Conservation (phyloP, 148 eudicot species). For the Camellia lanceoleosa region DNA sequence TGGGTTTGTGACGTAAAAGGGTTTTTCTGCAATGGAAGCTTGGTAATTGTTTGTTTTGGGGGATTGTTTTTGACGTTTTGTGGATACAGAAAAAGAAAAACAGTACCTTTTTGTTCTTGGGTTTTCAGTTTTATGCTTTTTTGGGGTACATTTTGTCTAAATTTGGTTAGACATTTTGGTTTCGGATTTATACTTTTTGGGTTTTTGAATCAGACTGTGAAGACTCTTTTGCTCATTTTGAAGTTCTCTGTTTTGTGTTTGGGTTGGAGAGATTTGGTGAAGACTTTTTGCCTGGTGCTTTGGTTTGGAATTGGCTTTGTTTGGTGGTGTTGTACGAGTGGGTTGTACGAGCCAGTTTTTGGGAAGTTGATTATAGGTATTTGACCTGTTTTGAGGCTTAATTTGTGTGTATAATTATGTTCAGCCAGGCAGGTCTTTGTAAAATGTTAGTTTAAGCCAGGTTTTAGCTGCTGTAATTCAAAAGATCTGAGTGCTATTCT, state of each 20-base stretch:
- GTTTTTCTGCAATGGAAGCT: constrained; percentile 9
- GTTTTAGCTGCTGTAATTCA: background rate
- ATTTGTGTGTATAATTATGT: background rate
- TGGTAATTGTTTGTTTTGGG: background rate
- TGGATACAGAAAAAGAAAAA: constrained; percentile 6
- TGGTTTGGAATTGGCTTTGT: constrained; percentile 11
- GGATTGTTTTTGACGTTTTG: constrained; percentile 19
- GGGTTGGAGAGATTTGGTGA: background rate
- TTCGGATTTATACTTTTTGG: constrained; percentile 13
- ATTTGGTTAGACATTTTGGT: background rate
- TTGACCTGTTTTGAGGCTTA: background rate
- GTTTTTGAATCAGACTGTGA: background rate
- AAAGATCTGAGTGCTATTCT: constrained; percentile 9
- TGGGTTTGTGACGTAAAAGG: constrained; percentile 13
- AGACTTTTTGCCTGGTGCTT: background rate
- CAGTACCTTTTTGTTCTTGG: background rate
- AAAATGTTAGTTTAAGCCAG: too few relatives aligned
- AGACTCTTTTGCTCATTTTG: background rate
- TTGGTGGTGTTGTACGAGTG: background rate
- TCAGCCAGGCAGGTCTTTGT: too few relatives aligned
- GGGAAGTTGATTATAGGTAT: constrained; percentile 14
- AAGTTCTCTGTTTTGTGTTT: background rate
- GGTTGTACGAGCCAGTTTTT: constrained; percentile 1
- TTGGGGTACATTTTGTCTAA: constrained; percentile 5
- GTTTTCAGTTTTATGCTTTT: constrained; percentile 12